Conservation (phyloP, 1,284 basidiomycete genomes). For the Malassezia cuniculi region DNA sequence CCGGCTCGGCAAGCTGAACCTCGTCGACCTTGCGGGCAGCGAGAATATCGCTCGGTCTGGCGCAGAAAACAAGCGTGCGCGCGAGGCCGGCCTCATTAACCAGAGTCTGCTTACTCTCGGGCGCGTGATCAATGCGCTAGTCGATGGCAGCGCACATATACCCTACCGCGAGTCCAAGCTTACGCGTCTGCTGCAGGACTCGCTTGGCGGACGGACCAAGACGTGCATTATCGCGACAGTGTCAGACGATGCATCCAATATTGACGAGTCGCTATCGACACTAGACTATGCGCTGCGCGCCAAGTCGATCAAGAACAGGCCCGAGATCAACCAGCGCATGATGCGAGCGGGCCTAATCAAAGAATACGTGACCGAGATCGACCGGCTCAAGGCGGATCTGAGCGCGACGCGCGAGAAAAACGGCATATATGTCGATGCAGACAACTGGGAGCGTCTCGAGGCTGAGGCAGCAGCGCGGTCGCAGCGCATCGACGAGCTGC, state of each 20-base stretch:
- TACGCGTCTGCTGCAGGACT: slow-evolving; percentile 93
- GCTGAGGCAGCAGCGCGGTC: slow-evolving; percentile 27
- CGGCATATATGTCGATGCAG: slow-evolving; percentile 35
- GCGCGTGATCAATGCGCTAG: slow-evolving; percentile 88
- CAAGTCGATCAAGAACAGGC: slow-evolving; percentile 88
- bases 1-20: slow-evolving; percentile 85
- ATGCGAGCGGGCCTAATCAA: slow-evolving; percentile 81
- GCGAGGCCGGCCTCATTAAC: slow-evolving; percentile 98
- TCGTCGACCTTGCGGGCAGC: slow-evolving; percentile 91
- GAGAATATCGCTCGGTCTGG: slow-evolving; percentile 95
- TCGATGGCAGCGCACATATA: slow-evolving; percentile 74
- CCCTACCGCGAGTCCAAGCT: slow-evolving; percentile 80
- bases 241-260: slow-evolving; percentile 51
- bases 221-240: slow-evolving; percentile 90
- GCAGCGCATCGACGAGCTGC: slow-evolving; percentile 24
- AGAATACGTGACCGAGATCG: slow-evolving; percentile 91
- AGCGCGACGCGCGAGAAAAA: slow-evolving; percentile 47
- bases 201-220: slow-evolving; percentile 91
- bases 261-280: slow-evolving; percentile 95
- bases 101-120: slow-evolving; percentile 91
- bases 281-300: slow-evolving; percentile 93
- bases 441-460: slow-evolving; percentile 30
- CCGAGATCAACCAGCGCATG: slow-evolving; percentile 88
- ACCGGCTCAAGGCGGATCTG: slow-evolving; percentile 79
- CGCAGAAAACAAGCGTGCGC: slow-evolving; percentile 82